Base-by-base conservation (phyloP, 768 basidiomycete species). In the Omphalotus guepiniiformis region DNA sequence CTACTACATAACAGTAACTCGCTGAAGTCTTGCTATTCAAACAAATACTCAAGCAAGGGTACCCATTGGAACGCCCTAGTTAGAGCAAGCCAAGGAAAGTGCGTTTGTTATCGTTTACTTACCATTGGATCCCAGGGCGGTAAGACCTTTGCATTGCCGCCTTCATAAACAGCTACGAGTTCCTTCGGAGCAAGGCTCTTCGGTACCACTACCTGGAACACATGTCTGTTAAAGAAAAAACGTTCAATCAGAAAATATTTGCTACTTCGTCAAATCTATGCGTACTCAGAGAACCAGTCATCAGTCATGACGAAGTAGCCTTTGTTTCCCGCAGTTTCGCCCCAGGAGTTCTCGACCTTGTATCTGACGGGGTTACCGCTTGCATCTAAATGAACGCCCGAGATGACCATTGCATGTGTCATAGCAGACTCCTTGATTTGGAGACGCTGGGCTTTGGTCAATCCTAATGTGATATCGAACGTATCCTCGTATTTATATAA, bases 281-380 rank as follows among this genome's bases (percentile, higher is more conserved):
- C 87, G 58, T 56, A 91, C 86, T 97, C 74, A 47, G 86, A 83
- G 65, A 97, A 97, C 94, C 95, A 98, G 35, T 70, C 71, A 54
- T 90, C 88, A 40, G 83, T 89, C 92, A 95, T 94, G 57, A 95
- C 80, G 68, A 88, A 91, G 67, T 82, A 94, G 5, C 94, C 94
- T 55, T 92, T 83, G 55, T 92, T 74, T 21, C 93, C 87, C 0
- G 73, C 75, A 0, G 69, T 68, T 22, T 83, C 81, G 13, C 90
- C 88, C 95, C 95, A 98, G 3, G 85, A 88, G 70, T 98, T 98
- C 74, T 98, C 95, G 16, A 98, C 90, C 67, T 92, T 91, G 78
- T 92, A 98, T n/a, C 92, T 78, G 16, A 94, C 66, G 0, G 93
- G 85, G 48, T 78, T 80, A 43, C 90, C 91, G 2, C 63, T 68